Conservation (phyloP, 768 basidiomycete genomes). For the Candolleomyces aberdarensis region DNA sequence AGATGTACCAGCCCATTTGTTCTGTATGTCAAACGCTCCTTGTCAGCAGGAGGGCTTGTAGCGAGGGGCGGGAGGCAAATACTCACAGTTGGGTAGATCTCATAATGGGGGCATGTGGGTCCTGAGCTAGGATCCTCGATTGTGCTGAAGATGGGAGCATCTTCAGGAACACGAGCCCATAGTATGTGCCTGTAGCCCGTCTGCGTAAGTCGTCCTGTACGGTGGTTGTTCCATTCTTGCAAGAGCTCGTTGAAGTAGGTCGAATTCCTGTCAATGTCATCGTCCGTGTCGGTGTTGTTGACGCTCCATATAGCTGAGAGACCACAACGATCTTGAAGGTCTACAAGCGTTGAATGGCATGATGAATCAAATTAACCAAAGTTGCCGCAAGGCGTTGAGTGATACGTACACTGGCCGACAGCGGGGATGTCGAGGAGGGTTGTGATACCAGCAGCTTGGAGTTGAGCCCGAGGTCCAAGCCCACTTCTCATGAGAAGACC, state of each 20-base stretch:
- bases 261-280: not conserved
- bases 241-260: not conserved
- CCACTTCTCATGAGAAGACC: constrained; percentile 30
- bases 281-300: not conserved
- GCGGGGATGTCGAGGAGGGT: constrained; percentile 27
- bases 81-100: not conserved
- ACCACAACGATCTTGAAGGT: not conserved
- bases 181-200: not conserved
- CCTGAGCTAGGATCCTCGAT: constrained; percentile 4
- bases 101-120: constrained; percentile 5
- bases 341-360: not conserved
- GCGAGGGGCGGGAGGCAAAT: not conserved
- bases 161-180: not conserved
- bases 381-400: not conserved
- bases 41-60: too few relatives aligned
- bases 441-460: constrained; percentile 20
- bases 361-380: too few relatives aligned
- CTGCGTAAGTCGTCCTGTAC: not conserved
- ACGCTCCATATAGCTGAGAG: not conserved
- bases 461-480: constrained; percentile 25
- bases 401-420: constrained; percentile 27
- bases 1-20: not conserved
- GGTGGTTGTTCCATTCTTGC: not conserved
- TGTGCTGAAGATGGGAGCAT: not conserved
- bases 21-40: not conserved